phyloP scores from a whole-genome alignment of 139 green algal genomes.

The Marvania coccoides region DNA sequence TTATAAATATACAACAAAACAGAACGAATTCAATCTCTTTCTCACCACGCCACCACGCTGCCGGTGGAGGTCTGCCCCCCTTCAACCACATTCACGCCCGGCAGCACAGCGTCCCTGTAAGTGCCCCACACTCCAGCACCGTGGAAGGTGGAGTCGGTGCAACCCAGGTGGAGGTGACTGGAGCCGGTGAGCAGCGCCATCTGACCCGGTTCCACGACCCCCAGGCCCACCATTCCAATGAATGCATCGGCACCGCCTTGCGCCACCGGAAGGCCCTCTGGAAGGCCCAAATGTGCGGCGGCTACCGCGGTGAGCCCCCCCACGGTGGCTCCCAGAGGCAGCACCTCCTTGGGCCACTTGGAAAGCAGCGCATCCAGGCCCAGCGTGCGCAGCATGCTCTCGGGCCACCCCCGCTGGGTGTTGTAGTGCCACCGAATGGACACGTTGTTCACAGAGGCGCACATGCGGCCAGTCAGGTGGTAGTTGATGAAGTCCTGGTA shows the following conservation, averaged over 20 bases:
- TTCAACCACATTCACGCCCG: conserved; percentile 63
- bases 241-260: conserved; percentile 65
- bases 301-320: conserved; percentile 51
- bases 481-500: conserved; percentile 74
- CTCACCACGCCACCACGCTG: conserved; percentile 39
- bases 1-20: no score
- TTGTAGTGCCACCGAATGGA: conserved; percentile 73
- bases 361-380: conserved; percentile 37
- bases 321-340: conserved; percentile 47
- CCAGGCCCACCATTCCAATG: conserved; percentile 75
- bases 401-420: conserved; percentile 14
- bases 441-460: conserved; percentile 56
- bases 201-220: conserved; percentile 51
- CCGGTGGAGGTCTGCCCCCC: conserved; percentile 76
- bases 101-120: conserved; percentile 56
- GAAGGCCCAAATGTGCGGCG: conserved; percentile 52
- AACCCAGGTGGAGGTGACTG: conserved; percentile 70
- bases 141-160: conserved; percentile 41
- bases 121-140: conserved; percentile 66
- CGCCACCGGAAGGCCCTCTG: conserved; percentile 51
- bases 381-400: conserved; percentile 40
- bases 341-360: conserved; percentile 61
- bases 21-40: no score
- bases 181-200: conserved; percentile 75
- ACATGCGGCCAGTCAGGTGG: conserved; percentile 59